Base-by-base conservation (phyloP, 345 rosid species). In the Syzygium oleosum region DNA sequence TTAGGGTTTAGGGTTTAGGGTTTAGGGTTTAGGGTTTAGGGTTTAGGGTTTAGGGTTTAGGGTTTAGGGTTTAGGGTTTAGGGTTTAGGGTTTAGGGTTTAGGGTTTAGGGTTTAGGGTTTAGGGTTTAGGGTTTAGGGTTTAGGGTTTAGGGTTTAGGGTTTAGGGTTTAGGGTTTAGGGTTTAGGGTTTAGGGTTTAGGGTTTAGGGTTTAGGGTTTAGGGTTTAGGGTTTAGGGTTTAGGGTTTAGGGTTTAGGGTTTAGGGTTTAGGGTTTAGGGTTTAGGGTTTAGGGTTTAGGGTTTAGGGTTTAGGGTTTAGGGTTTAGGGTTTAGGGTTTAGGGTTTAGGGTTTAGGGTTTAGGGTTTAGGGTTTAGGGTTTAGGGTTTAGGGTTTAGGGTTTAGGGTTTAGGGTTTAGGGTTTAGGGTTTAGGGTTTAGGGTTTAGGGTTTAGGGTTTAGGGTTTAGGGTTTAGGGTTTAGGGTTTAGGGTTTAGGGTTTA, bases 381-480 rank as follows among this genome's bases (percentile, higher is more conserved):
- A 85, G 87, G 87, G 73, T 85, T 56, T 85, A 85, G 73, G 87
- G 73, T 85, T 56, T 79, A 79, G 84, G 84, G 84, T 79, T 38
- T 79, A 79, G 84, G 84, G 51, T 79, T 19, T 79, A 29, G 49
- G 84, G 84, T 31, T 38, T 79, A 23, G 49, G 84, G 41, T 31
- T 38, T 79, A 27, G 46, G 84, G 84, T n/a, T 78, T 61, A 61
- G 68, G 68, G 68, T 61, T 61, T 61, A 61, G 68, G 68, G 68
- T 61, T 16, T 61, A 46, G 29, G 68, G 68, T 15, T 9, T 78
- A 17, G 19, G 46, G 68, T 22, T 61, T 61, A 21, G 29, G 23
- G 68, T 22, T 16, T 61, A 21, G 29, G 68, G 68, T 22, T 16
- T 61, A 21, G 29, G 68, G 68, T 22, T 16, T 21, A 21, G 68